Evolutionary conservation across 306 rosid genomes (phyloP).

Genomic region (Quillaja saponaria): DNA sequence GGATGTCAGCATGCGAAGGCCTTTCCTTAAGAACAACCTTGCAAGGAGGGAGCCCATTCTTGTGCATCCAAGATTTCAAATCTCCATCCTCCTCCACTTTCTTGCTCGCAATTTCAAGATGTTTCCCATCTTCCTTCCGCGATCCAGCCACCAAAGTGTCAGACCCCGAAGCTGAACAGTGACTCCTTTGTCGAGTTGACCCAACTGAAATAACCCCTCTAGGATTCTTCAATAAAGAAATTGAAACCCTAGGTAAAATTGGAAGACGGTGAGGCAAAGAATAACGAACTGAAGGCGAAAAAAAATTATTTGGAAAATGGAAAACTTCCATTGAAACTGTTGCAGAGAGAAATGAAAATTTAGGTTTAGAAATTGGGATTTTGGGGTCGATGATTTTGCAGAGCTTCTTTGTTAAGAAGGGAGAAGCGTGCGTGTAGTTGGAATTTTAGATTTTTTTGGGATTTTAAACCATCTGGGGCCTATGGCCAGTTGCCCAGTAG

Average conservation of each 20-base stretch:
- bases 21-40: conserved; percentile 76
- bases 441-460: too few species aligned
- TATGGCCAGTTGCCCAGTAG: too few species aligned
- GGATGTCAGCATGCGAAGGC: conserved; percentile 55
- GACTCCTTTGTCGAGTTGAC: conserved; percentile 30
- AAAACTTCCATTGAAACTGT: conserved; percentile 55
- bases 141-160: conserved; percentile 72
- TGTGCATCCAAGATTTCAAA: conserved; percentile 90
- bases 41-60: conserved; percentile 81
- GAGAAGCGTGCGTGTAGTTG: too few species aligned
- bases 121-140: conserved; percentile 42
- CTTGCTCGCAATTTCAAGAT: conserved; percentile 38
- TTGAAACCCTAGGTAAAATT: conserved; percentile 31
- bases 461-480: too few species aligned
- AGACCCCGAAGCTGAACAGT: conserved; percentile 58
- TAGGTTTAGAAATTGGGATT: too few species aligned
- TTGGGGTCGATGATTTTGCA: too few species aligned
- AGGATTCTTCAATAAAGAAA: conserved; percentile 30
- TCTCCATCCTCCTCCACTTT: conserved; percentile 53
- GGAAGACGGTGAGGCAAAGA: conserved; percentile 41
- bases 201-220: conserved; percentile 15
- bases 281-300: conserved; percentile 44
- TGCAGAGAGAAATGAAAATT: too few species aligned
- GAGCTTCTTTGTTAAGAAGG: too few species aligned
- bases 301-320: conserved; percentile 39